A percentile compares a stretch with the other conserved stretches of the same genome.
These are phyloP conservation scores for Dothistroma septosporum DNA, from an alignment of 2,329 filamentous ascomycete genomes.

Conservation along the genomic window DNA sequence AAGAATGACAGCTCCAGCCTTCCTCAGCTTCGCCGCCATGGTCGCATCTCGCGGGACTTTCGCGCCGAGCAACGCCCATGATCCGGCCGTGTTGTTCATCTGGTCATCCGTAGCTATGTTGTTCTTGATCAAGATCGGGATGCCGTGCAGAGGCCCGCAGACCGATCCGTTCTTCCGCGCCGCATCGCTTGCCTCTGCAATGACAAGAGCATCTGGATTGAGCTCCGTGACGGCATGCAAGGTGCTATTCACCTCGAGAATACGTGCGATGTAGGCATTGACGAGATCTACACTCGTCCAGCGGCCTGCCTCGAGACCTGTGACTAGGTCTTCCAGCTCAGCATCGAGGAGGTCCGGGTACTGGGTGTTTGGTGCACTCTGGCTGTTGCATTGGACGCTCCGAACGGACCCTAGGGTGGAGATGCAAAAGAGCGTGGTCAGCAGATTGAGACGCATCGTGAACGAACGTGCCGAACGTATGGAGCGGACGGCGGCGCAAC, in stretches of 20 bases:
- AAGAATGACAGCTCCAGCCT: conserved; percentile 60
- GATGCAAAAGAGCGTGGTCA: neutral
- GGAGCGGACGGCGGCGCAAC: neutral
- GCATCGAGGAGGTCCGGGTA: conserved; percentile 48
- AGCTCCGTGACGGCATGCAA: conserved; percentile 53
- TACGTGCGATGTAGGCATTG: conserved; percentile 51
- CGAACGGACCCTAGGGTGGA: neutral
- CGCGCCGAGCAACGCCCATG: conserved; percentile 58
- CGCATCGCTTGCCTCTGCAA: conserved; percentile 47
- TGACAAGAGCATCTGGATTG: conserved; percentile 52
- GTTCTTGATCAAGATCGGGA: conserved; percentile 64
- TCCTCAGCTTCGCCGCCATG: conserved; percentile 56
- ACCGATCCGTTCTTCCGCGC: conserved; percentile 46
- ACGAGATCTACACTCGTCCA: conserved; percentile 58
- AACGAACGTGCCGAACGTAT: neutral
- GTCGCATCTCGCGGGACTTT: conserved; percentile 56
- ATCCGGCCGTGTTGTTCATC: conserved; percentile 64
- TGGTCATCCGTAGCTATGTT: conserved; percentile 61
- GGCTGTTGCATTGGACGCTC: neutral
- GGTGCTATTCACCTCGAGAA: conserved; percentile 51
- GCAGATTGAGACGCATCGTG: neutral
- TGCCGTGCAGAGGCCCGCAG: conserved; percentile 57
- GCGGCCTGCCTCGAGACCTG: conserved; percentile 47
- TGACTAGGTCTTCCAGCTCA: conserved; percentile 49
- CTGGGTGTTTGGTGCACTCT: neutral